phyloP scores from a whole-genome alignment of 2,329 filamentous ascomycete species.

The Neopestalotiopsis clavispora region DNA sequence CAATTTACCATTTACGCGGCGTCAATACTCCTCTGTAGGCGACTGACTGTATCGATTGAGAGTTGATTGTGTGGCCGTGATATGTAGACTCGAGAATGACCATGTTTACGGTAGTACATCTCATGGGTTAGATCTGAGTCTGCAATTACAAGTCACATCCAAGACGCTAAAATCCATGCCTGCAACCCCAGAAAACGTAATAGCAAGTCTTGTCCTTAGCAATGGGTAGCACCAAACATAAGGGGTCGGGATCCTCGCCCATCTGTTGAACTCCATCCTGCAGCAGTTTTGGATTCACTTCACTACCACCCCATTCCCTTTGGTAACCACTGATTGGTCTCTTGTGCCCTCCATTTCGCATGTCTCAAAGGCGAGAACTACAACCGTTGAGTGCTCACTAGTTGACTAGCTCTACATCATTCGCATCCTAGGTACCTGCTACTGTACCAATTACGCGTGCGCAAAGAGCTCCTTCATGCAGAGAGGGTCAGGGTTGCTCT shows the following conservation, averaged over 20 bases:
- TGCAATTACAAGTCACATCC: too few relatives aligned
- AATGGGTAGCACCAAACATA: not conserved
- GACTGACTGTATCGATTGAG: too few relatives aligned
- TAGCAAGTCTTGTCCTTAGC: not conserved
- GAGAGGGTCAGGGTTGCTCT: not conserved
- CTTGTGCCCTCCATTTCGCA: not conserved
- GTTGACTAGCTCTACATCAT: not conserved
- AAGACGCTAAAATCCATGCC: too few relatives aligned
- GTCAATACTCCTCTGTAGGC: too few relatives aligned
- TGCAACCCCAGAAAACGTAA: not conserved
- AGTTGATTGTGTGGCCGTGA: too few relatives aligned
- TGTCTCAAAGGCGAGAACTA: not conserved
- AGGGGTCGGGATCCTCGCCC: not conserved
- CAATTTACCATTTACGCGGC: too few relatives aligned
- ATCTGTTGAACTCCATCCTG: not conserved
- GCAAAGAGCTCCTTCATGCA: not conserved
- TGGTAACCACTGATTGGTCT: not conserved
- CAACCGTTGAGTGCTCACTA: not conserved
- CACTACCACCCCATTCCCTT: not conserved
- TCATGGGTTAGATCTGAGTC: too few relatives aligned
- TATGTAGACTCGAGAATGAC: too few relatives aligned
- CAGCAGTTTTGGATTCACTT: not conserved
- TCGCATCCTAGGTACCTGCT: not conserved
- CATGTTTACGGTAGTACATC: too few relatives aligned
- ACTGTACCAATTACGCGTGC: not conserved